Evolutionary conservation across 169 alveolate genomes (phyloP).

Genomic region (Cryptosporidium sp.): DNA sequence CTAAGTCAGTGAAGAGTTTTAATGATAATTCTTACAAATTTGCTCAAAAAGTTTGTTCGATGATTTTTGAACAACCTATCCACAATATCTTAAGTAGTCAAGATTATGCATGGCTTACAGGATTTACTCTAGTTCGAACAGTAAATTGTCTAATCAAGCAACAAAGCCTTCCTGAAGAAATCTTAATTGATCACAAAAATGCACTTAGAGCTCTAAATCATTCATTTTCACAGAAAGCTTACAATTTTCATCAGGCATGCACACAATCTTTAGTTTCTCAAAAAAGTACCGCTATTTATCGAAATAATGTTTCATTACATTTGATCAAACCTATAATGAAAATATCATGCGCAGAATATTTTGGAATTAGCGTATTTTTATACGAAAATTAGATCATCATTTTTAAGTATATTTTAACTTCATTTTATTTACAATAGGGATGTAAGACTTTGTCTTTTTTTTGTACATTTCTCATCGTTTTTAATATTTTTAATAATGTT

Average conservation of each 20-base stretch:
- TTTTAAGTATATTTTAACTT: neutral
- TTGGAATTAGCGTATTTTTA: conserved; percentile 50
- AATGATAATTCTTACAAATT: conserved; percentile 57
- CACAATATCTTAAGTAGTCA: conserved; percentile 45
- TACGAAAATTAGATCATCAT: neutral
- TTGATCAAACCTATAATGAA: conserved; percentile 39
- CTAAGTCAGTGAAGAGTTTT: conserved; percentile 38
- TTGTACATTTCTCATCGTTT: neutral
- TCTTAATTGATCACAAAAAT: conserved; percentile 30
- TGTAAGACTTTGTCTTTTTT: neutral
- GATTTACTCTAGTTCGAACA: conserved; percentile 4
- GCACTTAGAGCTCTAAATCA: conserved; percentile 59
- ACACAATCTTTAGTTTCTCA: conserved; percentile 68
- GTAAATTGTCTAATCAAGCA: conserved; percentile 21
- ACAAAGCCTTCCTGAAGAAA: conserved; percentile 17
- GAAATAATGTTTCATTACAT: conserved; percentile 36
- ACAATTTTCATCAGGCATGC: conserved; percentile 67
- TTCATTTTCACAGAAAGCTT: conserved; percentile 40
- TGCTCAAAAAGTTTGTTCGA: conserved; percentile 57
- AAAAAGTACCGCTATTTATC: conserved; percentile 39
- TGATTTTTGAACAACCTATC: conserved; percentile 50
- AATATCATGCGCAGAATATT: conserved; percentile 61
- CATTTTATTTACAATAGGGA: neutral
- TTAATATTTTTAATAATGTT: neutral
- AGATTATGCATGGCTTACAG: conserved; percentile 65